A percentile compares a stretch with the other conserved stretches of the same genome.
phyloP scores from a whole-genome alignment of 805 yeast species.

The Candida maris region DNA sequence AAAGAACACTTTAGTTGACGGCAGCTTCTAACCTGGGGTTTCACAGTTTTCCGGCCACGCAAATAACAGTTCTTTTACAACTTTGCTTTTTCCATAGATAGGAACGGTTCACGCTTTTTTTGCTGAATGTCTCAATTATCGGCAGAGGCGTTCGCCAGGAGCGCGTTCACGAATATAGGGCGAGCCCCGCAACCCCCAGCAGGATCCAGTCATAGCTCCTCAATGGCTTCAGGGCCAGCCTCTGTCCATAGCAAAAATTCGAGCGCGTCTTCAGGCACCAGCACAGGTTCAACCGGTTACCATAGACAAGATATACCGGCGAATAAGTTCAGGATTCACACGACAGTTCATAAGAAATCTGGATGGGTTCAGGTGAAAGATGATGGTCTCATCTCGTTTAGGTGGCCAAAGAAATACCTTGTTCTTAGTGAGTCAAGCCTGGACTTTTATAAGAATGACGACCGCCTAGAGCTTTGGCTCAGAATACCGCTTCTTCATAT shows the following conservation, averaged over 20 bases:
- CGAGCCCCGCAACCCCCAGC: conserved; percentile 23
- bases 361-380: conserved; percentile 95
- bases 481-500: conserved; percentile 58
- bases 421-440: conserved; percentile 72
- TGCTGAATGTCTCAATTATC: conserved; percentile 14
- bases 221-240: conserved; percentile 7
- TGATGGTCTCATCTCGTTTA: conserved; percentile 81
- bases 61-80: too few relatives aligned
- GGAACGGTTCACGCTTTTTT: neutral
- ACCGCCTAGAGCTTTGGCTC: conserved; percentile 43
- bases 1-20: too few relatives aligned
- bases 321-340: conserved; percentile 26
- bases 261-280: conserved; percentile 29
- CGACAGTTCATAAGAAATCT: conserved; percentile 38
- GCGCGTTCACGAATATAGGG: conserved; percentile 23
- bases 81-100: too few relatives aligned
- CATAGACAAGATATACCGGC: conserved; percentile 5
- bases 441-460: conserved; percentile 70
- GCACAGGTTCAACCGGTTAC: conserved; percentile 18
- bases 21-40: too few relatives aligned
- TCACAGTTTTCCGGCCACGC: too few relatives aligned
- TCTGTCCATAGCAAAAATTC: conserved; percentile 33
- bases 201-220: neutral
- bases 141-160: conserved; percentile 14
- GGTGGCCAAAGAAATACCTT: conserved; percentile 90